phyloP scores from a whole-genome alignment of 2,329 filamentous ascomycete genomes.

The Phoma sp. region DNA sequence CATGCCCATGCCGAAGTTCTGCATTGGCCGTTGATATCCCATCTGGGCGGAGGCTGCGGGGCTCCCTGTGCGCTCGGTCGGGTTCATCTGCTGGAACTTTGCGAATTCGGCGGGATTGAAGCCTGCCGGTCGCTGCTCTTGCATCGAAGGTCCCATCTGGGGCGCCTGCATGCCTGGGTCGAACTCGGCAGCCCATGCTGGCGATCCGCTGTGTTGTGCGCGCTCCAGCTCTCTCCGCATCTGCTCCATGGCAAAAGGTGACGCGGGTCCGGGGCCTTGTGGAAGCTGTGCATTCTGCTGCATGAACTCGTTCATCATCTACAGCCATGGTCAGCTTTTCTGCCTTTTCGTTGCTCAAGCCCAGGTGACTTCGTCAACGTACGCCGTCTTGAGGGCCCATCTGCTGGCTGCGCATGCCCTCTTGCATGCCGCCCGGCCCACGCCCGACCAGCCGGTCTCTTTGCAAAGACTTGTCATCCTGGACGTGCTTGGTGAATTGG shows the following conservation, averaged over 20 bases:
- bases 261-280: constrained; percentile 59
- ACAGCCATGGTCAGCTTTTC: constrained; percentile 13
- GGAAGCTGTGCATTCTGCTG: constrained; percentile 74
- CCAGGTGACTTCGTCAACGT: constrained; percentile 23
- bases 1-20: constrained; percentile 55
- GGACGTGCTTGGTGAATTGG: constrained; percentile 96
- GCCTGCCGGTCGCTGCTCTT: constrained; percentile 57
- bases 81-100: constrained; percentile 75
- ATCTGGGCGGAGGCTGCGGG: constrained; percentile 57
- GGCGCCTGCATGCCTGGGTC: constrained; percentile 64
- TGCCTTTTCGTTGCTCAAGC: too few species aligned
- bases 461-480: constrained; percentile 94
- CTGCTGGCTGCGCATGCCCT: constrained; percentile 77
- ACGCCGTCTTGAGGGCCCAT: constrained; percentile 72
- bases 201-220: constrained; percentile 60
- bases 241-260: constrained; percentile 72
- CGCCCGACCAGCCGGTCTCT: constrained; percentile 84
- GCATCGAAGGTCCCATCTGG: constrained; percentile 76
- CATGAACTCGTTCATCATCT: constrained; percentile 95
- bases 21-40: constrained; percentile 64
- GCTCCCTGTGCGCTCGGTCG: constrained; percentile 66
- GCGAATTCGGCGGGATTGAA: constrained; percentile 89
- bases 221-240: constrained; percentile 70
- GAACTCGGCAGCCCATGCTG: constrained; percentile 71
- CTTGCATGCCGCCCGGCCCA: constrained; percentile 73